phyloP scores from a whole-genome alignment of 345 rosid species.

The Excoecaria agallocha region DNA sequence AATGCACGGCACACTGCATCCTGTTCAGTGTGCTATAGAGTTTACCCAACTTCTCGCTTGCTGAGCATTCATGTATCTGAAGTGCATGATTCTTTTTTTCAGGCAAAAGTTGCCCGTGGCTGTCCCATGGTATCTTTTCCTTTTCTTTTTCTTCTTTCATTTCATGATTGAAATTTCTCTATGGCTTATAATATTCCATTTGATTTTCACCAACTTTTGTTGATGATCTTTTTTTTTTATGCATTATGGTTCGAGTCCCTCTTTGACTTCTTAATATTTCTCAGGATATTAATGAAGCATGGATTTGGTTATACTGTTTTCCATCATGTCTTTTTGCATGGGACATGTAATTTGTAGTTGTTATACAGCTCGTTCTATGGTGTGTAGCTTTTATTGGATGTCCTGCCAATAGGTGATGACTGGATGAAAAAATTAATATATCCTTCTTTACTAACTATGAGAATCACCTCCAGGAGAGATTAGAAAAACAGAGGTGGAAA shows the following conservation, averaged over 20 bases:
- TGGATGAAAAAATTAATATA: background rate
- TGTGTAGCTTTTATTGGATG: background rate
- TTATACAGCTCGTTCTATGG: background rate
- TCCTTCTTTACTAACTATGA: background rate
- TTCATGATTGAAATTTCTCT: background rate
- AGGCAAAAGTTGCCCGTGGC: slow-evolving; percentile 92
- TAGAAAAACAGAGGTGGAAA: background rate
- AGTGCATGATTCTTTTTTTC: slow-evolving; percentile 91
- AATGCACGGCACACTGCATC: slow-evolving; percentile 82
- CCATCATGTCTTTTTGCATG: background rate
- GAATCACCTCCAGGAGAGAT: background rate
- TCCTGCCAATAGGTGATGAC: background rate
- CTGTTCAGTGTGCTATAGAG: slow-evolving; percentile 86
- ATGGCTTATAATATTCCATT: background rate
- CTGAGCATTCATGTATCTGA: slow-evolving; percentile 88
- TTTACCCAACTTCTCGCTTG: slow-evolving; percentile 75
- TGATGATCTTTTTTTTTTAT: background rate
- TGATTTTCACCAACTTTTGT: background rate
- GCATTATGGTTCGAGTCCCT: background rate
- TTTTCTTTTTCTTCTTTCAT: background rate
- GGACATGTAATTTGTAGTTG: background rate
- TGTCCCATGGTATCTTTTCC: slow-evolving; percentile 60
- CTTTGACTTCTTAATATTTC: background rate
- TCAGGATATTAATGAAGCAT: background rate
- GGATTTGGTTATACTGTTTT: background rate